Evolutionary conservation across 371 early-diverging fungal genomes (phyloP).

Genomic region (Mortierella sp.): DNA sequence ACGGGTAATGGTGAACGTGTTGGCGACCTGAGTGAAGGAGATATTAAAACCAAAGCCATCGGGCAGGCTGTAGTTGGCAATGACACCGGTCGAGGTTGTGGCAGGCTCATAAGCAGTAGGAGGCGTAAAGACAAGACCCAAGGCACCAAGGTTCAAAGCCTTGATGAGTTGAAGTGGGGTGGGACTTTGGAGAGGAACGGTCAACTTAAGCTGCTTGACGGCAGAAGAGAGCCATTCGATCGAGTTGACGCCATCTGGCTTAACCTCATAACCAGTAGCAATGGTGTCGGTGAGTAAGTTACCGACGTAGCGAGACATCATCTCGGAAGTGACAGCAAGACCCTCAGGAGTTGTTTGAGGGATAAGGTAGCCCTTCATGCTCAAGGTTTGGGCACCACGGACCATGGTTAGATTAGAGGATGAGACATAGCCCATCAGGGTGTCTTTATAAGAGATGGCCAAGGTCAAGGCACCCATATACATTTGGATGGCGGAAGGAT

Average conservation of each 20-base stretch:
- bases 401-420: conserved; percentile 63
- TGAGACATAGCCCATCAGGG: conserved; percentile 66
- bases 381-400: conserved; percentile 65
- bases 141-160: conserved; percentile 66
- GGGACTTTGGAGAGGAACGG: conserved; percentile 64
- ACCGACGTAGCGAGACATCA: conserved; percentile 70
- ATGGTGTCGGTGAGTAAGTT: conserved; percentile 65
- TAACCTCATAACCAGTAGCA: conserved; percentile 70
- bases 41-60: conserved; percentile 72
- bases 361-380: conserved; percentile 65
- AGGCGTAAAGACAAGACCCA: conserved; percentile 66
- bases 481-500: conserved; percentile 73
- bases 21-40: conserved; percentile 64
- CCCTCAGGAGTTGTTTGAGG: conserved; percentile 62
- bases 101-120: conserved; percentile 66
- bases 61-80: conserved; percentile 69
- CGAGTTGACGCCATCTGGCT: conserved; percentile 67
- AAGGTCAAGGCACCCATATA: conserved; percentile 70
- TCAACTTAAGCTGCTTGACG: conserved; percentile 67
- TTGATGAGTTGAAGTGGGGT: conserved; percentile 68
- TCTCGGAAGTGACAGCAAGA: conserved; percentile 62
- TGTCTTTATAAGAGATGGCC: conserved; percentile 67
- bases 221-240: conserved; percentile 70
- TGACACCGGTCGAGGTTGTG: conserved; percentile 64
- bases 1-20: conserved; percentile 65